Base-by-base conservation (phyloP, 805 yeast genomes). In the Novakomyces olei region DNA sequence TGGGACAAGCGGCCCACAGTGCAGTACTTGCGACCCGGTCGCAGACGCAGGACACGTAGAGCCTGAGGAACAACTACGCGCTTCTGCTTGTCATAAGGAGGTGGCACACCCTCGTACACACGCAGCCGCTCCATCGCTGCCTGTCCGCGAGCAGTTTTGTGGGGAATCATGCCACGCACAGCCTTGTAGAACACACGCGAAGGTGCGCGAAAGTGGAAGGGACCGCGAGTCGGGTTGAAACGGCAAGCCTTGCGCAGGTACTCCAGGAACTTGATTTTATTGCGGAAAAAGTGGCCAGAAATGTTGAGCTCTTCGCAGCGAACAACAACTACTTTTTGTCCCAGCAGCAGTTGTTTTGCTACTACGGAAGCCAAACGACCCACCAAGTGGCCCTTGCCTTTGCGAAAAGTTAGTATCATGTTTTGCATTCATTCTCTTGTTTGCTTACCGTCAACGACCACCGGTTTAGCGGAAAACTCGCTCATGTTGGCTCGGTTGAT, bases 191-290 rank as follows among this genome's bases (percentile, higher is more conserved):
- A 81, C 67, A 88, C 85, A 69, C 96, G 81, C 45, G 96, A 83
- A 64, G 99, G 99, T 45, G 99, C 99, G 69, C 96, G 88, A 93
- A 88, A 88, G 65, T 88, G 99, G 95, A 85, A 88, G 58, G 96
- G 96, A 70, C 98, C 99, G 63, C 81, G 76, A 57, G 71, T 75
- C 70, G 81, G 81, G 92, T 88, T 88, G 83, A 63, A 88, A 69
- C 92, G 77, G 60, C 98, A 83, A 55, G 91, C 78, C 75, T 88
- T 88, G 75, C 98, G 83, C 66, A 88, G 76, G 81, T 83, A 88
- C 62, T 91, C 99, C 67, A 83, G 95, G 88, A 81, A 88, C 44
- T 29, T 40, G 36, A 44, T 76, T 70, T 88, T 88, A 76, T 85
- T 80, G 72, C 98, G 83, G 94, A 88, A 88, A 64, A 88, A 83